Evolutionary conservation across 495 filamentous ascomycete species (phyloP).

Genomic region (Penicillium bialowiezense): DNA sequence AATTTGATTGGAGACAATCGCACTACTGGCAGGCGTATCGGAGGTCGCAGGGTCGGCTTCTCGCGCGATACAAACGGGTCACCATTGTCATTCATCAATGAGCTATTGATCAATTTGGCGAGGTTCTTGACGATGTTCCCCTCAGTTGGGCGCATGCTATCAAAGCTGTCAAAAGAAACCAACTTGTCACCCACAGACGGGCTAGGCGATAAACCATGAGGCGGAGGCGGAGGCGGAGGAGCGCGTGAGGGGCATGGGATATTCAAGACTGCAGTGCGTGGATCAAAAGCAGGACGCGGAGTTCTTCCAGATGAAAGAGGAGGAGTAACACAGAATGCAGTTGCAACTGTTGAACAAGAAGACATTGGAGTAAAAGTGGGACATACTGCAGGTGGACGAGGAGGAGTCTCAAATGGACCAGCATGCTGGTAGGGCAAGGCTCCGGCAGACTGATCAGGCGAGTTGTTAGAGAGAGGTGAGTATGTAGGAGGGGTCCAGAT

Average conservation of each 20-base stretch:
- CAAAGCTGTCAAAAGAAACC: background rate
- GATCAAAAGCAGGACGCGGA: background rate
- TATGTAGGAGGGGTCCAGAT: background rate
- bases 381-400: background rate
- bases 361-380: background rate
- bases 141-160: background rate
- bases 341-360: background rate
- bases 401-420: background rate
- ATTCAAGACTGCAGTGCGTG: background rate
- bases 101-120: constrained; percentile 6
- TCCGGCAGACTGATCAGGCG: background rate
- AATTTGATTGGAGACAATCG: background rate
- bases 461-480: background rate
- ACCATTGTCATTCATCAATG: background rate
- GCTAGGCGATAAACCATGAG: background rate
- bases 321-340: constrained; percentile 2
- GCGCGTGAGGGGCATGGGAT: background rate
- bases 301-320: background rate
- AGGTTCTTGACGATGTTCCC: constrained; percentile 4
- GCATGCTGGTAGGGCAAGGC: background rate
- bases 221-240: background rate
- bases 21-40: background rate
- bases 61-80: background rate
- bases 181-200: background rate
- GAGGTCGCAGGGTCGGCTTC: background rate